A percentile compares a stretch with the other conserved stretches of the same genome.
phyloP scores from a whole-genome alignment of 2,329 filamentous ascomycete species.

The Fusarium aywerte region DNA sequence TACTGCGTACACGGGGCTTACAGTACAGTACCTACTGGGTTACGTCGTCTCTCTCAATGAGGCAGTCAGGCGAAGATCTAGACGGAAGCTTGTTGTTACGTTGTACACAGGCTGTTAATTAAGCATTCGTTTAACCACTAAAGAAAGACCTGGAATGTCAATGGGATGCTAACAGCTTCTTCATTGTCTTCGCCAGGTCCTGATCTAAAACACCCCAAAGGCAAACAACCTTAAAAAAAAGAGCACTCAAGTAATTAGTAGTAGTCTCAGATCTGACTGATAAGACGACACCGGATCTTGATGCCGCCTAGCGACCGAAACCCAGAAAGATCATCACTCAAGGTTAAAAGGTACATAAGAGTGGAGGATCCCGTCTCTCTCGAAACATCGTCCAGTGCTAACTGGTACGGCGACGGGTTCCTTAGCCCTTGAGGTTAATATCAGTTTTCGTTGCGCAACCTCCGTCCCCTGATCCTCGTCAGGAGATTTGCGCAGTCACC shows the following conservation, averaged over 20 bases:
- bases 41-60: slow-evolving; percentile 19
- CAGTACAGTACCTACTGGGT: not conserved
- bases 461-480: slow-evolving; percentile 23
- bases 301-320: slow-evolving; percentile 24
- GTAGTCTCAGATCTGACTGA: slow-evolving; percentile 20
- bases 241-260: not conserved
- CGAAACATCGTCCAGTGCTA: slow-evolving; percentile 20
- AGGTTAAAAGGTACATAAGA: slow-evolving; percentile 21
- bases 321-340: slow-evolving; percentile 27
- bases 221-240: slow-evolving; percentile 12
- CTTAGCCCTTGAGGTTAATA: not conserved
- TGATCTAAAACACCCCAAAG: not conserved
- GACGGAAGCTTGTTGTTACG: slow-evolving; percentile 22
- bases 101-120: not conserved
- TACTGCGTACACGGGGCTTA: slow-evolving; percentile 22
- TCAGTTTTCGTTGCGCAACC: slow-evolving; percentile 2
- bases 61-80: slow-evolving; percentile 31
- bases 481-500: slow-evolving; percentile 30
- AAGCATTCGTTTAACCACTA: not conserved
- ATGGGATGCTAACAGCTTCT: not conserved
- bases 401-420: not conserved
- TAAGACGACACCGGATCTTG: slow-evolving; percentile 26
- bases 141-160: not conserved
- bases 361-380: slow-evolving; percentile 18
- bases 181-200: not conserved